Conservation (phyloP, 805 yeast genomes). For the Henningerozyma blattae region DNA sequence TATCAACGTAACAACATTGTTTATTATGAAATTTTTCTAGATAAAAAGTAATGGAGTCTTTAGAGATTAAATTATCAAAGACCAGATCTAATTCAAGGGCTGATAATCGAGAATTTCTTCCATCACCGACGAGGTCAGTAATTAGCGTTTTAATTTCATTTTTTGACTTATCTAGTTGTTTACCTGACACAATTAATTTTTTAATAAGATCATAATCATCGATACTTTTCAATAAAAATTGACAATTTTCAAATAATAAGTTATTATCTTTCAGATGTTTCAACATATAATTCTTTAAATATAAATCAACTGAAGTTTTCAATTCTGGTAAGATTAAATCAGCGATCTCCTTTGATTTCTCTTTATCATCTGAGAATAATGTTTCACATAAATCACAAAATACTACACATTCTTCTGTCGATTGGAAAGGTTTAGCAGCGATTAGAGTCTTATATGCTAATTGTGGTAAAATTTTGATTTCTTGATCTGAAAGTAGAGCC, state of each 20-base stretch:
- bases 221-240: conserved; percentile 38
- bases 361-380: conserved; percentile 15
- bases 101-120: conserved; percentile 51
- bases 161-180: conserved; percentile 35
- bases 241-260: conserved; percentile 29
- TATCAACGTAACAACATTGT: conserved; percentile 53
- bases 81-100: conserved; percentile 32
- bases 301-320: conserved; percentile 39
- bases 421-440: conserved; percentile 35
- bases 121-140: conserved; percentile 13
- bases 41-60: conserved; percentile 29
- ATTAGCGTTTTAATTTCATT: conserved; percentile 26
- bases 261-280: conserved; percentile 35
- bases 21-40: conserved; percentile 38
- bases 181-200: conserved; percentile 44
- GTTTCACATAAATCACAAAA: conserved; percentile 38
- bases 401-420: conserved; percentile 58
- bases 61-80: conserved; percentile 10
- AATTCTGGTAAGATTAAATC: conserved; percentile 21
- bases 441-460: conserved; percentile 50
- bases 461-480: conserved; percentile 40
- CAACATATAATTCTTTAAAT: conserved; percentile 43
- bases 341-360: conserved; percentile 27
- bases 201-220: conserved; percentile 49
- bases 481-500: conserved; percentile 30